These are phyloP conservation scores for Eruca vesicaria DNA, from an alignment of 441 rosid species.

Conservation along the genomic window DNA sequence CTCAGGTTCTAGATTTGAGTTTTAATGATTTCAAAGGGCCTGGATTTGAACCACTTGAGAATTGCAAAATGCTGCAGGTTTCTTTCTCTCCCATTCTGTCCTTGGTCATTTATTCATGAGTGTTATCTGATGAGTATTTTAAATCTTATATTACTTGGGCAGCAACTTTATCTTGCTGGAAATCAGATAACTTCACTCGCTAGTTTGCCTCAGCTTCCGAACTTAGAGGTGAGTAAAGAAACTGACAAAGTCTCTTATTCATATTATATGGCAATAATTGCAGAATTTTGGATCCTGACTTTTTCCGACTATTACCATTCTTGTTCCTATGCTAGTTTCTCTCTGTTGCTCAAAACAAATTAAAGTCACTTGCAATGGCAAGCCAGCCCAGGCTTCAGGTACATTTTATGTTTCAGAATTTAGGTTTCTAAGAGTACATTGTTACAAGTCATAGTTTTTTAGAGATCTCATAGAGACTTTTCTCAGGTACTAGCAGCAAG, in stretches of 20 bases:
- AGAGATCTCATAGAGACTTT: conserved; percentile 9
- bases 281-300: conserved; percentile 3
- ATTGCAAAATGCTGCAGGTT: conserved; percentile 94
- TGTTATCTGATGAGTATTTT: conserved; percentile 29
- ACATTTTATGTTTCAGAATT: conserved; percentile 29
- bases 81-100: conserved; percentile 34
- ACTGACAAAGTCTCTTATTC: conserved; percentile 2
- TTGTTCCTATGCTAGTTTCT: conserved; percentile 62
- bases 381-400: conserved; percentile 99
- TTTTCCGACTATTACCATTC: not conserved
- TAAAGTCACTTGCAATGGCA: conserved; percentile 97
- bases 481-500: conserved; percentile 97
- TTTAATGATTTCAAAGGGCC: conserved; percentile 99
- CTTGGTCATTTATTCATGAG: conserved; percentile 15
- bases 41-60: conserved; percentile 95
- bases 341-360: conserved; percentile 97
- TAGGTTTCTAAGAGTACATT: conserved; percentile 22
- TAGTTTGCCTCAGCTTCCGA: conserved; percentile 96
- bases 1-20: conserved; percentile 98
- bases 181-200: conserved; percentile 95
- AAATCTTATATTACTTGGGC: conserved; percentile 36
- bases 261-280: not conserved
- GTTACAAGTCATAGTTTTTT: conserved; percentile 6
- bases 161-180: conserved; percentile 99
- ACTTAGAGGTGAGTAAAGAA: conserved; percentile 74